These are phyloP conservation scores for Talaromyces rugulosus DNA, from an alignment of 2,329 filamentous ascomycete species.

Conservation along the genomic window DNA sequence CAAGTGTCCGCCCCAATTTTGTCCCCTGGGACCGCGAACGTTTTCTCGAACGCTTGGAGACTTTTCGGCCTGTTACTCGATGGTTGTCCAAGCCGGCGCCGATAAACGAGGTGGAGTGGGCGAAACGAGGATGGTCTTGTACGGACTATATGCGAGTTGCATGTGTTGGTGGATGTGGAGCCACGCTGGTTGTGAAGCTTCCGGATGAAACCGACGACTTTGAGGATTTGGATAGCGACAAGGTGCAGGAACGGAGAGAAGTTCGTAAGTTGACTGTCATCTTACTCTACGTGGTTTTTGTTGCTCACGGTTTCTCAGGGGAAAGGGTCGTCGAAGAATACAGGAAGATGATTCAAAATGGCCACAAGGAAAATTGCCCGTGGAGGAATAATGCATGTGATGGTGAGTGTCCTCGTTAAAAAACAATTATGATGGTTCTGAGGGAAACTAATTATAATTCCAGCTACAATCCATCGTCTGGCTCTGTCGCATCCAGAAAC, in stretches of 20 bases:
- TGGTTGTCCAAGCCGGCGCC: constrained; percentile 90
- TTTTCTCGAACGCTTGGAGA: constrained; percentile 75
- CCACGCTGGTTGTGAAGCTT: constrained; percentile 77
- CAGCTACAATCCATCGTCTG: constrained; percentile 62
- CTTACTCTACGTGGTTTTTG: neutral
- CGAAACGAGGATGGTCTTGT: constrained; percentile 87
- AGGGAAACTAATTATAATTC: neutral
- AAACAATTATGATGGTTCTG: no score
- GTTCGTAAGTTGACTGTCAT: constrained; percentile 32
- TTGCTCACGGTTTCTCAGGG: constrained; percentile 31
- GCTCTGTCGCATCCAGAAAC: constrained; percentile 59
- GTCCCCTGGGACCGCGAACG: constrained; percentile 80
- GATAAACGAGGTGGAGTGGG: constrained; percentile 90
- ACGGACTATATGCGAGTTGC: constrained; percentile 76
- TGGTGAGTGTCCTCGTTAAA: constrained; percentile 45
- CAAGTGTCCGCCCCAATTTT: constrained; percentile 60
- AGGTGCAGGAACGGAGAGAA: constrained; percentile 39
- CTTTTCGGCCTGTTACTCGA: constrained; percentile 83
- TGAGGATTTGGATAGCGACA: constrained; percentile 42
- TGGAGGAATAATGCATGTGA: constrained; percentile 89
- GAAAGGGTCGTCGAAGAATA: constrained; percentile 73
- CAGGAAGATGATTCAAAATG: constrained; percentile 64
- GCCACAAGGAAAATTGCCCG: constrained; percentile 75
- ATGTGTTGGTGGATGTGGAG: constrained; percentile 75
- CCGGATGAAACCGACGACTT: constrained; percentile 59